Conservation (phyloP, 1,284 basidiomycete genomes). For the Apiotrichum sp. region DNA sequence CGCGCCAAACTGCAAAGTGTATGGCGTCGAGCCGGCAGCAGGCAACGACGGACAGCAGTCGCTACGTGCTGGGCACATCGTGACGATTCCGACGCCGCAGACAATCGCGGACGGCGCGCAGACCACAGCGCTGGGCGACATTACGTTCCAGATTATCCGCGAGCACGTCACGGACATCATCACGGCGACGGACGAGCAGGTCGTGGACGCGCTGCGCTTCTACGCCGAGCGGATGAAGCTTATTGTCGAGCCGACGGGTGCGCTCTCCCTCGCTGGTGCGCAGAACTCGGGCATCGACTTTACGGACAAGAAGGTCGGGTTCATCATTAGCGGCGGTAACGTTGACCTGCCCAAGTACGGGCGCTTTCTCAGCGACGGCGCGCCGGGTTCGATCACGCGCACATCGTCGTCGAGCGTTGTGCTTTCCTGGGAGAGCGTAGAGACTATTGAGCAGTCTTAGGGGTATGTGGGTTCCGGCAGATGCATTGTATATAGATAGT, state of each 20-base stretch:
- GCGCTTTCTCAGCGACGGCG: constrained; percentile 86
- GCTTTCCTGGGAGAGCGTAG: too few relatives aligned
- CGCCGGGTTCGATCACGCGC: too few relatives aligned
- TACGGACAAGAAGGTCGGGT: constrained; percentile 84
- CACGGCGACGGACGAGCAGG: constrained; percentile 88
- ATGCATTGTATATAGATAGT: too few relatives aligned
- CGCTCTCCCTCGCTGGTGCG: constrained; percentile 77
- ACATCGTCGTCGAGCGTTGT: too few relatives aligned
- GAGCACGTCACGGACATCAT: constrained; percentile 75
- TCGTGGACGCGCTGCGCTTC: constrained; percentile 98
- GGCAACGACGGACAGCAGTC: constrained; percentile 86
- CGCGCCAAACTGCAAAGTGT: constrained; percentile 78
- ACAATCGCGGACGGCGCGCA: constrained; percentile 97
- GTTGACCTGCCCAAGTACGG: constrained; percentile 96
- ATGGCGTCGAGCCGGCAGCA: constrained; percentile 89
- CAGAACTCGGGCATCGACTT: constrained; percentile 79
- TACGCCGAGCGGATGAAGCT: constrained; percentile 81
- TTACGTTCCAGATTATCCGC: constrained; percentile 86
- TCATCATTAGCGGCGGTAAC: constrained; percentile 92
- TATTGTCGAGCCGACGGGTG: constrained; percentile 96
- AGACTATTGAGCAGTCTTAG: too few relatives aligned
- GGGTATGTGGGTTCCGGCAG: too few relatives aligned
- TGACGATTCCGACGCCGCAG: constrained; percentile 81
- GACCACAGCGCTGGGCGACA: constrained; percentile 90
- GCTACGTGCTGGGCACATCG: constrained; percentile 66